Evolutionary conservation across 1,139 yeast species (phyloP), one percentile per base, ranked within the genome.

Genomic region (Sugiyamaella sp.): DNA sequence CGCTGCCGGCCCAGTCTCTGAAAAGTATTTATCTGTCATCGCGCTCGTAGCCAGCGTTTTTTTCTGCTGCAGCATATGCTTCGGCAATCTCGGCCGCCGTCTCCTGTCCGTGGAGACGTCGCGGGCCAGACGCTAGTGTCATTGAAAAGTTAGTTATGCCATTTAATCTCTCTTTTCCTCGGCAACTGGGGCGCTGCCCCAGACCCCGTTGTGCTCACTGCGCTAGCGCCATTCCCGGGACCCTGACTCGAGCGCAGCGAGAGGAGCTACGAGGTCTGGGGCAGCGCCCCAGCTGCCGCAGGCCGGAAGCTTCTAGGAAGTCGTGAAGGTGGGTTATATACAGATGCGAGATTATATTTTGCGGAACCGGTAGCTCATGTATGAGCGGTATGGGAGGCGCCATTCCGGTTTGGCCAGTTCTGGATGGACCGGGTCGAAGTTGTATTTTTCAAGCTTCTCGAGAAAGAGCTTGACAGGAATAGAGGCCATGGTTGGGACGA

Each of bases 81-180:
- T 85, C 66, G 93, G 93, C 16, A 84, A 84, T 67, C 69, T 86
- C 41, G 91, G 93, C 25, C 78, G 93, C 60, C 80, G 80, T 14
- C 57, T 71, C 16, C 58, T 69, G 16, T 51, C 67, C 6, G 52
- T 64, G 37, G 60, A 57, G 25, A 32, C 37, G 14, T 21, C 46
- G 6, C 35, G 37, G 21, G 16, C 16, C 45, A 39, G 33, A 20
- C 45, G 45, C 10, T 56, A 46, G 79, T 6, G 81, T 69, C 4
- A 6, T 10, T 12, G 35, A 29, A 29, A 29, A 29, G 35, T 29
- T 29, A 24, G 29, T 24, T 29, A n/a, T n/a, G n/a, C n/a, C 8
- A 29, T 29, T 29, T 29, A 29, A 29, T 29, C 9, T 10, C 10
- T 24, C 29, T 24, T 29, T 5, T 10, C 29, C 10, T 10, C 29